Conservation (phyloP, 495 filamentous ascomycete genomes). For the Penicillium canariense region DNA sequence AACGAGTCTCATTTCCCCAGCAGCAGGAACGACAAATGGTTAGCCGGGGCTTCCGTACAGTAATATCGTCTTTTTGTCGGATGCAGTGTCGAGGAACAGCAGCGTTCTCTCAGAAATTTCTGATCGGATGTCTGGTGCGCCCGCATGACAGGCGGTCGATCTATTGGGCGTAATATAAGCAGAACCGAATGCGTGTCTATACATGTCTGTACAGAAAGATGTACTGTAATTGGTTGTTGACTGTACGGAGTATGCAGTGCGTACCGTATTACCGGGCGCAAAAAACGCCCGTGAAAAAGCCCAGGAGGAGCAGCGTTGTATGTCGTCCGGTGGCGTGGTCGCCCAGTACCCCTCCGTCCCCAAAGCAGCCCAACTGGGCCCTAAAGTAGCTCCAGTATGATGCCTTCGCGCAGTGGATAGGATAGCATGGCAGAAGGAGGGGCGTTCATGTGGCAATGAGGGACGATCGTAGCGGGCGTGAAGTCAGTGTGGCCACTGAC, state of each 20-base stretch:
- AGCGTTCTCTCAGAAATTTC: not conserved
- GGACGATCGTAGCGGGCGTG: not conserved
- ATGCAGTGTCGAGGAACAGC: not conserved
- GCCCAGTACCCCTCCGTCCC: not conserved
- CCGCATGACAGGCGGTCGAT: not conserved
- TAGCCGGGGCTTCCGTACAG: too few relatives aligned
- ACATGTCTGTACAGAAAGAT: not conserved
- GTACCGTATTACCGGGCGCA: not conserved
- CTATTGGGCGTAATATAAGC: not conserved
- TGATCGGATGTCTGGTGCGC: not conserved
- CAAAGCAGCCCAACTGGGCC: not conserved
- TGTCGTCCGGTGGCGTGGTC: not conserved
- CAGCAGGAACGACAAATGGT: not conserved
- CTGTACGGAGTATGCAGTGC: not conserved
- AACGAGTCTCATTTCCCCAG: conserved; percentile 11
- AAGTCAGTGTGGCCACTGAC: not conserved
- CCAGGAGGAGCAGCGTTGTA: not conserved
- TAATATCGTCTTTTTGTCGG: not conserved
- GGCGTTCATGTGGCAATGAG: conserved; percentile 3
- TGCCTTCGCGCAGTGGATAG: not conserved
- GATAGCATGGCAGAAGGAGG: not conserved
- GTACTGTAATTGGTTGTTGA: not conserved
- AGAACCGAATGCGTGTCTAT: not conserved
- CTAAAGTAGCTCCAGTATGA: not conserved
- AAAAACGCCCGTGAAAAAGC: not conserved